These are phyloP conservation scores for Oryza meyeriana DNA, from an alignment of 176 grass and related monocot species.

Conservation along the genomic window DNA sequence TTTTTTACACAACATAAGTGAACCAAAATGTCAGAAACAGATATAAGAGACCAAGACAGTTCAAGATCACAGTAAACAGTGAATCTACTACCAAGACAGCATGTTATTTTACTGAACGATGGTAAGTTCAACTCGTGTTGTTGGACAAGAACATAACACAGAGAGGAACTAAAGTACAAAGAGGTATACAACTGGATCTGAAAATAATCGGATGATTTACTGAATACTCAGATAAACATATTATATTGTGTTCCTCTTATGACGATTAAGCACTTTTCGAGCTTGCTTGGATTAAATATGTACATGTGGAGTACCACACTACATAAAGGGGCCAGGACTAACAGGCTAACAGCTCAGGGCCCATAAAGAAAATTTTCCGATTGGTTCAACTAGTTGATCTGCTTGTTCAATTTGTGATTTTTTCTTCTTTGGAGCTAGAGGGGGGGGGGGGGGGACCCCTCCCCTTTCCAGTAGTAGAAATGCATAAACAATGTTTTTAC, in stretches of 20 bases:
- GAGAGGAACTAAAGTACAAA: neutral
- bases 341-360: neutral
- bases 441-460: neutral
- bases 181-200: neutral
- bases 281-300: neutral
- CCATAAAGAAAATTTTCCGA: neutral
- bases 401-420: neutral
- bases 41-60: neutral
- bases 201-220: neutral
- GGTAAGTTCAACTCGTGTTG: neutral
- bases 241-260: neutral
- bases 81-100: neutral
- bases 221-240: neutral
- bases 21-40: neutral
- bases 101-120: neutral
- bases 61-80: neutral
- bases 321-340: neutral
- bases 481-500: neutral
- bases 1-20: neutral
- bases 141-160: neutral
- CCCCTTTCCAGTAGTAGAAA: neutral
- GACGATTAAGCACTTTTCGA: neutral
- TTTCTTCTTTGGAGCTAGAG: neutral
- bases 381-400: neutral
- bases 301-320: neutral